Percentiles rank a stretch among this genome's conserved stretches.
Conservation (phyloP, 495 filamentous ascomycete genomes). For the Bathelium albidoporum region DNA sequence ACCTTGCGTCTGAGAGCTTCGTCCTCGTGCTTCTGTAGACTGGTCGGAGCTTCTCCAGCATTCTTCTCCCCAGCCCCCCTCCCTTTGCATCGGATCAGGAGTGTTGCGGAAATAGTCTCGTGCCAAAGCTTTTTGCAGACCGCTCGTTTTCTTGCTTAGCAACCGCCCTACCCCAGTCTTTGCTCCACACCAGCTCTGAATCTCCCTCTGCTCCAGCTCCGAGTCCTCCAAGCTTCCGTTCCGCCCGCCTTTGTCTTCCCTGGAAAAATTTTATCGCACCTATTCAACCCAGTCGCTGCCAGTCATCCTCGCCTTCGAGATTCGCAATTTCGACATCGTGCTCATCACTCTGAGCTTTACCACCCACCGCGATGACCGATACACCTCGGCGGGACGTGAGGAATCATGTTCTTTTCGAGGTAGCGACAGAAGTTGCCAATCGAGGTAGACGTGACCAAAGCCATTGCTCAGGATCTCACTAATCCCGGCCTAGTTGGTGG, state of each 20-base stretch:
- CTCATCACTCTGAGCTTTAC: not conserved
- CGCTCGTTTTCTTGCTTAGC: not conserved
- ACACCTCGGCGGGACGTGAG: constrained; percentile 53
- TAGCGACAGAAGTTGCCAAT: constrained; percentile 95
- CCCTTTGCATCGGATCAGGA: not conserved
- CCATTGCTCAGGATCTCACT: not conserved
- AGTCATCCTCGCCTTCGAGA: not conserved
- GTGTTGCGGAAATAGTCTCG: not conserved
- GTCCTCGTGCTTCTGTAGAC: not conserved
- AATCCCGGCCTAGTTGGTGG: constrained; percentile 59
- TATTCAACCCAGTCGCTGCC: not conserved
- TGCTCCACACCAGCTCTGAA: not conserved
- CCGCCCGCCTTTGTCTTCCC: no score
- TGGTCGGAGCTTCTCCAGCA: not conserved
- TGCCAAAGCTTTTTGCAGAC: not conserved
- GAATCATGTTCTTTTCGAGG: constrained; percentile 82
- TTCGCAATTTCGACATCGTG: no score
- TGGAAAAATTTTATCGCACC: no score
- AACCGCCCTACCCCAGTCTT: not conserved
- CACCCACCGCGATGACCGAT: constrained; percentile 29
- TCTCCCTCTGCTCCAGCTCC: no score
- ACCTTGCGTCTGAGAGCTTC: not conserved
- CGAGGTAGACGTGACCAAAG: constrained; percentile 48
- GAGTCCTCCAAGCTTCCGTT: no score
- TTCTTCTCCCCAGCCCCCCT: not conserved